Percentiles rank a stretch among this genome's conserved stretches.
phyloP scores from a whole-genome alignment of 345 rosid genomes.

The Brassica incana region DNA sequence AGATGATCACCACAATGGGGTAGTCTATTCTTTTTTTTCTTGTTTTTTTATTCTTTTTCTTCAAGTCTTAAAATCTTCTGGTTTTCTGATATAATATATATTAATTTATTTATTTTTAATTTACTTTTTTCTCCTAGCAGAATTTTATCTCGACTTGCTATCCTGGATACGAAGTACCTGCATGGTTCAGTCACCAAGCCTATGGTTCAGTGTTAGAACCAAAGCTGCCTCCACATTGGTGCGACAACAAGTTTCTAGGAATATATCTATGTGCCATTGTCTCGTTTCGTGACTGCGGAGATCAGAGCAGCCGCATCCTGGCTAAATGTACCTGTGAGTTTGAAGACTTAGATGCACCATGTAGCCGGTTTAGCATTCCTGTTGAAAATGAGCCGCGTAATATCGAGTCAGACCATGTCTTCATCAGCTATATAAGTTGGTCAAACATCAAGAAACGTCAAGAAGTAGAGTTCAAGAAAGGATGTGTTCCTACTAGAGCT shows the following conservation, averaged over 20 bases:
- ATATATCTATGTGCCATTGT: constrained; percentile 25
- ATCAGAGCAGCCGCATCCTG: background rate
- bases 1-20: background rate
- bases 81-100: background rate
- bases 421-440: constrained; percentile 25
- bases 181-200: constrained; percentile 31
- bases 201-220: constrained; percentile 20
- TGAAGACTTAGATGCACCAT: constrained; percentile 12
- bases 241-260: constrained; percentile 1
- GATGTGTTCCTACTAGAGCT: constrained; percentile 19
- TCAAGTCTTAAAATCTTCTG: background rate
- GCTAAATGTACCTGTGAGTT: constrained; percentile 22
- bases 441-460: constrained; percentile 15
- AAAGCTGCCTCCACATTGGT: constrained; percentile 28
- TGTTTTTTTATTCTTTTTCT: too few relatives aligned
- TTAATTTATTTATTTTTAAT: background rate
- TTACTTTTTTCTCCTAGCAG: constrained; percentile 3
- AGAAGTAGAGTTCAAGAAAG: background rate
- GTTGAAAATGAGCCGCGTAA: constrained; percentile 11
- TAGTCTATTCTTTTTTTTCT: background rate
- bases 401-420: constrained; percentile 24
- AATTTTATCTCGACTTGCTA: constrained; percentile 19
- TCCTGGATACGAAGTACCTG: constrained; percentile 31
- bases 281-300: background rate
- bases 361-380: constrained; percentile 10